Evolutionary conservation across 2,329 filamentous ascomycete species (phyloP), one percentile per base, ranked within the genome.

Genomic region (Aureobasidium sp.): DNA sequence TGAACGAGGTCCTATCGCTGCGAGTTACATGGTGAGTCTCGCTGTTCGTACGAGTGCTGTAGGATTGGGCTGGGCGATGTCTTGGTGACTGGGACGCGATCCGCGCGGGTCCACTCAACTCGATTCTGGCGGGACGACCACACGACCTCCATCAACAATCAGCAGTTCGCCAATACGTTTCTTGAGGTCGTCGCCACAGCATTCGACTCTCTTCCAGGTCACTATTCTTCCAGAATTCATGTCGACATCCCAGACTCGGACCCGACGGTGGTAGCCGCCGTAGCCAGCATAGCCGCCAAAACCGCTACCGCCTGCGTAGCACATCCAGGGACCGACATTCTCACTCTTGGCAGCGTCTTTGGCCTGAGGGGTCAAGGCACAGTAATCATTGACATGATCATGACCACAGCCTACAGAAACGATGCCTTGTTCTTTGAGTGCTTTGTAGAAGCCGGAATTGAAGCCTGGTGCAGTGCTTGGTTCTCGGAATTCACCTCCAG

Each of bases 361-460:
- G 12, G 61, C 36, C 17, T 58, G 47, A 8, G 69, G 69, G 36
- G 74, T 72, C 1, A 97, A 81, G 65, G 89, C 87, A 74, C 94
- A 99, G 74, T 97, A 97, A 71, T 99, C 94, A 72, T 99, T 99
- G 67, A 89, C 93, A 72, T 99, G 94, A 71, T 99, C 94, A 73
- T 97, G 93, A 72, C 93, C 93, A 71, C 90, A 95, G 69, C 90
- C 93, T 65, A 96, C 90, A 77, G 94, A 87, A 62, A 91, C 82
- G 37, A 99, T 82, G 37, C 90, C 90, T 74, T 96, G 85, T 68
- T 95, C 87, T 9, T 95, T 85, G 9, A 99, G 81, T 2, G 91
- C 93, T 71, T 96, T 88, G 65, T 88, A 88, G 78, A 99, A 97
- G n/a, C 90, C 88, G 12, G 90, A 90, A 74, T 99, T 99, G 74